Evolutionary conservation across 2,329 filamentous ascomycete species (phyloP), one percentile per base, ranked within the genome.

Genomic region (Fusarium sp.): DNA sequence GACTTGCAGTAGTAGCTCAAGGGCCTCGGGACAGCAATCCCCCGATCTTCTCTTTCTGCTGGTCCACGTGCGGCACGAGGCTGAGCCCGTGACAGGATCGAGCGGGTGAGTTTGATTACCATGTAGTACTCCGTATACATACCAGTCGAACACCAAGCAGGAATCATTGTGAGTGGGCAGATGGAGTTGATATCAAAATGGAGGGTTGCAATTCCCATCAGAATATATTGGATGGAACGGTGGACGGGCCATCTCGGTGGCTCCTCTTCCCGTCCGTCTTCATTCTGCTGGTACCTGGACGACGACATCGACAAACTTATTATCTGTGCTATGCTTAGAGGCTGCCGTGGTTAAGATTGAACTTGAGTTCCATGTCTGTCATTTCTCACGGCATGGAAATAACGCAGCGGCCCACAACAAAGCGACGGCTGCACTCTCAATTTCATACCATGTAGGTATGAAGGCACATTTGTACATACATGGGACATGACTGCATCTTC

Each of bases 1-100:
- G 75, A 76, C 75, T 74, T 77, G 75, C 75, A 77, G 70, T 54
- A 63, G 52, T 66, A 70, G 73, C 45, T 73, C 58, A 20, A 60
- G 42, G 42, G 45, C 41, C 44, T 64, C 60, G 36, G 60, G 24
- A 59, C 55, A 63, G 63, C 42, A 47, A 51, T 62, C 41, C 44
- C 55, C 57, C 62, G 44, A 48, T 51, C 51, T 44, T 49, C 42
- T 47, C 49, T 36, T 54, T 44, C 36, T 41, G 60, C 31, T 66
- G 61, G 55, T 58, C 70, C 70, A 51, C 63, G 62, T 66, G 66
- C 59, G 70, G 61, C 42, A 63, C 64, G 62, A 75, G 67, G 70
- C 75, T 72, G 67, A 75, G 52, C 49, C 35, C n/a, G 44, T 69
- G 69, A 57, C 63, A 69, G 54, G 55, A 48, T 44, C 51, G 36